Evolutionary conservation across 108 stramenopile species (phyloP).

Genomic region (Pseudonitzschia delicatissima): DNA sequence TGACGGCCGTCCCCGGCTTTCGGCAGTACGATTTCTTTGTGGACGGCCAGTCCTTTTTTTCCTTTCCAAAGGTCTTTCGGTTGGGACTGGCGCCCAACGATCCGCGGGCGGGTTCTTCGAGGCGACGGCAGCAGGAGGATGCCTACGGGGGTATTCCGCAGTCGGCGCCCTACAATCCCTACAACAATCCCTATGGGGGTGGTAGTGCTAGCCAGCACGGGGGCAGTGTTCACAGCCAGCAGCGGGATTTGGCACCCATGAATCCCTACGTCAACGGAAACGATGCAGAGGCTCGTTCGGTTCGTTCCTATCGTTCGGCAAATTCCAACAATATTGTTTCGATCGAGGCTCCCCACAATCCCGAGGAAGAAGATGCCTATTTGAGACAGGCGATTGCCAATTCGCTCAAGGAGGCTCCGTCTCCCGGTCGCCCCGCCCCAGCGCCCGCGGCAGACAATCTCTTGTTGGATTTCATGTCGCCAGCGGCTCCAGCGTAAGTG

Average conservation of each 20-base stretch:
- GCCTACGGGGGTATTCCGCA: background rate
- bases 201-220: background rate
- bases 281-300: conserved; percentile 9
- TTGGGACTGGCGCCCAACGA: conserved; percentile 61
- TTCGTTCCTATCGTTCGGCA: background rate
- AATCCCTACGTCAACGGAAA: conserved; percentile 9
- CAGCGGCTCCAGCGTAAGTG: background rate
- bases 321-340: conserved; percentile 41
- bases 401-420: conserved; percentile 46
- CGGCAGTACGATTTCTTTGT: conserved; percentile 91
- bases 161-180: background rate
- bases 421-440: conserved; percentile 3
- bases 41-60: conserved; percentile 84
- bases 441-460: conserved; percentile 4
- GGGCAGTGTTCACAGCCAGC: too few relatives aligned
- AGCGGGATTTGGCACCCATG: too few relatives aligned
- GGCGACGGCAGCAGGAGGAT: background rate
- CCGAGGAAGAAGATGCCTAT: conserved; percentile 85
- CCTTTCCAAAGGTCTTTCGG: conserved; percentile 85
- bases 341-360: conserved; percentile 82
- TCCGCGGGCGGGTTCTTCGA: conserved; percentile 27
- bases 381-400: conserved; percentile 81
- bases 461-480: conserved; percentile 7
- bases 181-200: background rate
- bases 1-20: conserved; percentile 73